Evolutionary conservation across 129 eudicot genomes (phyloP), one percentile per base, ranked within the genome.

Genomic region (Logfia minima): DNA sequence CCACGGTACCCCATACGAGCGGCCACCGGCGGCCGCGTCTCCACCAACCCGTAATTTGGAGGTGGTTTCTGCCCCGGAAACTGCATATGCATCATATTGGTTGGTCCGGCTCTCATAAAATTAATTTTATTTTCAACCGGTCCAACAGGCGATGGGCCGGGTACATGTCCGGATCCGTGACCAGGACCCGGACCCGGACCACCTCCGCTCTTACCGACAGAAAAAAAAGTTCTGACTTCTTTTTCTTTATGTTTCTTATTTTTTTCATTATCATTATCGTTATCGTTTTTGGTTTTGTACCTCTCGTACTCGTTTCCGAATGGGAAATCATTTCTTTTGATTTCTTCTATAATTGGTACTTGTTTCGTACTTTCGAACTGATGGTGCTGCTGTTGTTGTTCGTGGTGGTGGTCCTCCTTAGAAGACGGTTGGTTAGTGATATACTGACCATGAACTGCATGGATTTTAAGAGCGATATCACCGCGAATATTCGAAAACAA

Each of bases 11-110:
- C 92, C 96, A 87, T 82, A 48, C 97, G 84, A 22, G 97, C 96
- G 23, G 97, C 98, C 87, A 93, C 65, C 6, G 97, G 93, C 21
- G 98, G 98, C 74, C 88, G 85, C 2, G 98, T 93, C 88, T 93
- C 98, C 74, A 89, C 88, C 76, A 93, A 66, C 65, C 88, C 96
- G 24, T 79, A 93, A 71, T 93, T 90, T 22, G 98, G 92, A 0
- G 84, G 84, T 2, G 84, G 84, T 68, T 81, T 87, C 79, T 83
- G 96, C 8, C 82, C 88, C 8, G 84, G 92, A 59, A 77, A 72
- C 56, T 85, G 91, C 92, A 84, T 86, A 74, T 85, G 92, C 98
- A 90, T 88, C 43, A 84, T 84, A 31, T 59, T 77, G 4, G 91
- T 68, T 4, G 88, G 89, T 28, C 79, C 81, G 0, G 89, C 86